Base-by-base conservation (phyloP, 352 stramenopile species). In the Hyaloperonospora arabidopsidis region DNA sequence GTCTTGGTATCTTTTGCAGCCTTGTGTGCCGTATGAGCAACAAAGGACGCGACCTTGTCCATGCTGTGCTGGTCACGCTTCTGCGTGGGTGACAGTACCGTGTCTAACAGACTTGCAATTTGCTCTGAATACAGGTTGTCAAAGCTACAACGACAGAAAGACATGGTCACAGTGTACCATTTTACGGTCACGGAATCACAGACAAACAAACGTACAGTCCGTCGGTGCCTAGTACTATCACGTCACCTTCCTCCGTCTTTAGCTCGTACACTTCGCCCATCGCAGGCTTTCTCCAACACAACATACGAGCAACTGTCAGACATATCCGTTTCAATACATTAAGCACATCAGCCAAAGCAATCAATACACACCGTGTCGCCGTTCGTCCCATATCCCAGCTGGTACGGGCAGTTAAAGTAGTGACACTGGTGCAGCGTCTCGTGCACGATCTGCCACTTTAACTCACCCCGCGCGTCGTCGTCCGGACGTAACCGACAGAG, bases 381-480 rank as follows among this genome's bases (percentile, higher is more conserved):
- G 41, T 88, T 96, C 36, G 89, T 72, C 10, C 56, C 63, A 53
- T 74, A 76, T 8, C 87, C 94, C 12, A 98, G 68, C 57, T 98
- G 95, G 54, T 92, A 97, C 0, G 95, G 95, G 60, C 95, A 98
- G 67, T 98, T 97, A 68, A 98, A 98, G 68, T 97, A 98, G 57
- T 98, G 95, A 23, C 80, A 87, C 59, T 97, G 94, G 61, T 95
- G 89, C 34, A 83, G 79, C 11, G 90, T 93, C 49, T 94, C 84
- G 44, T 88, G 93, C 5, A 96, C 74, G 15, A 97, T 67, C 38
- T 82, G 80, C 64, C 86, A 94, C 51, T 72, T 79, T 34, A 56
- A 18, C 2, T n/a, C 28, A 12, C 50, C 61, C 29, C 32, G 49
- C 2, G 68, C 59, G 28, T 62, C 54, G 10, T 68, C 70, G 49